These are phyloP conservation scores for Heliocybe sulcata DNA, from an alignment of 1,284 basidiomycete genomes.

Conservation along the genomic window DNA sequence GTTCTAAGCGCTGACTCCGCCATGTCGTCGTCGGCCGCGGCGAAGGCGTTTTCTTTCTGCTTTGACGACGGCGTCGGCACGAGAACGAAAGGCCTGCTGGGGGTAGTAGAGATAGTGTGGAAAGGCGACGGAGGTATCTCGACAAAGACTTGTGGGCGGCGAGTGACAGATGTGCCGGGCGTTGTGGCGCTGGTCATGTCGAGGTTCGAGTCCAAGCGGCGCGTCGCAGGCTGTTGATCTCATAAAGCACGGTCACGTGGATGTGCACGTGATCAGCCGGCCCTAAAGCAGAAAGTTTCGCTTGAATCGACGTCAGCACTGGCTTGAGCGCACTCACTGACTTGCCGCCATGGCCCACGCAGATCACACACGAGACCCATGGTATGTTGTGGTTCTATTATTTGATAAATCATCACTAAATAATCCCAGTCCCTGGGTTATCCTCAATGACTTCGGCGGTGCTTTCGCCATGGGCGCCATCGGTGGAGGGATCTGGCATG, in stretches of 20 bases:
- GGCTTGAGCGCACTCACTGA: conserved; percentile 12
- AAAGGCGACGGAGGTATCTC: conserved; percentile 46
- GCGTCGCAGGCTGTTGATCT: conserved; percentile 5
- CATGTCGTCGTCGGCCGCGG: not conserved
- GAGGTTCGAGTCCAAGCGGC: conserved; percentile 6
- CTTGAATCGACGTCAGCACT: conserved; percentile 13
- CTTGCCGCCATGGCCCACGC: conserved; percentile 62
- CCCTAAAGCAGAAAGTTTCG: conserved; percentile 5
- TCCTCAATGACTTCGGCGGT: conserved; percentile 97
- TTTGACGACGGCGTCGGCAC: conserved; percentile 20
- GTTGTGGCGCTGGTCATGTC: conserved; percentile 6
- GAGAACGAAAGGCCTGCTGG: conserved; percentile 5
- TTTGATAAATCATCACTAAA: not conserved
- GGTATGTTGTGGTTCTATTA: conserved; percentile 38
- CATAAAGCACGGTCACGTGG: conserved; percentile 13
- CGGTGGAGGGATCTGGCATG: conserved; percentile 98
- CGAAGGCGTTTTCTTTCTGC: conserved; percentile 46
- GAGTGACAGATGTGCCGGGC: conserved; percentile 8
- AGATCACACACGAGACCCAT: conserved; percentile 91
- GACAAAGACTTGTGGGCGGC: conserved; percentile 37
- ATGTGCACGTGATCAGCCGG: conserved; percentile 3
- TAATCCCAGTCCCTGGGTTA: conserved; percentile 84
- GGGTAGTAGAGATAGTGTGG: conserved; percentile 18
- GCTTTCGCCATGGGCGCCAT: conserved; percentile 95
- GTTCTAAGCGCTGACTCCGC: not conserved